These are phyloP conservation scores for Oligophagozyma castellii DNA, from an alignment of 1,139 yeast genomes.

Conservation along the genomic window DNA sequence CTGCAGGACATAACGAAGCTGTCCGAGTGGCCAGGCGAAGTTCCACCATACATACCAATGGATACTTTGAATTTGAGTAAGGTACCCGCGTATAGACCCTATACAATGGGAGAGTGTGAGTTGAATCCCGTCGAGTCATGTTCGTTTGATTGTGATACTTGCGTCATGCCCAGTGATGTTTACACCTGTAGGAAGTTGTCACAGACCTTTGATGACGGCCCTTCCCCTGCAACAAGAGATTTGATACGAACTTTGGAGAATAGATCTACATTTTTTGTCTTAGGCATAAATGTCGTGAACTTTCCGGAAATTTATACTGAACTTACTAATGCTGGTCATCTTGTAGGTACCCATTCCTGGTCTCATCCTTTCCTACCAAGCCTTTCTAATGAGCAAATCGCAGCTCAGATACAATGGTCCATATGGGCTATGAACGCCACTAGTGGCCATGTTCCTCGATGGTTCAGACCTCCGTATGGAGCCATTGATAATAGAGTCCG, in stretches of 20 bases:
- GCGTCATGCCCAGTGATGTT: conserved; percentile 68
- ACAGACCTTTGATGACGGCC: conserved; percentile 95
- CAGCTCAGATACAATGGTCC: conserved; percentile 89
- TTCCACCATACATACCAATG: conserved; percentile 78
- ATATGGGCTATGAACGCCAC: conserved; percentile 98
- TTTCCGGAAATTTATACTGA: conserved; percentile 59
- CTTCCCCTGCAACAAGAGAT: conserved; percentile 54
- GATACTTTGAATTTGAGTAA: conserved; percentile 47
- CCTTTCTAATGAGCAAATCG: conserved; percentile 60
- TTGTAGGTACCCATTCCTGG: conserved; percentile 88
- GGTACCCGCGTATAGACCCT: conserved; percentile 37
- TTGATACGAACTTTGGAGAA: conserved; percentile 39
- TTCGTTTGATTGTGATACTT: conserved; percentile 76
- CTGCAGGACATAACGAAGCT: conserved; percentile 59
- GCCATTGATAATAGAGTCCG: conserved; percentile 82
- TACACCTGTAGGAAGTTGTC: conserved; percentile 59
- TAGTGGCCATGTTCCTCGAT: conserved; percentile 73
- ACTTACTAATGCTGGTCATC: conserved; percentile 50
- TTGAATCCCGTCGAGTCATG: conserved; percentile 38
- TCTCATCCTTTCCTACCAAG: conserved; percentile 75
- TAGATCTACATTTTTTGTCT: conserved; percentile 66
- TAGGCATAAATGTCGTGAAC: conserved; percentile 68
- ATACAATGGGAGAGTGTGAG: conserved; percentile 50
- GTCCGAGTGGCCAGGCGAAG: conserved; percentile 65
- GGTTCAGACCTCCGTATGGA: conserved; percentile 95